A percentile compares a stretch with the other conserved stretches of the same genome.
These are phyloP conservation scores for Elsinoe australis DNA, from an alignment of 2,329 filamentous ascomycete genomes.

Conservation along the genomic window DNA sequence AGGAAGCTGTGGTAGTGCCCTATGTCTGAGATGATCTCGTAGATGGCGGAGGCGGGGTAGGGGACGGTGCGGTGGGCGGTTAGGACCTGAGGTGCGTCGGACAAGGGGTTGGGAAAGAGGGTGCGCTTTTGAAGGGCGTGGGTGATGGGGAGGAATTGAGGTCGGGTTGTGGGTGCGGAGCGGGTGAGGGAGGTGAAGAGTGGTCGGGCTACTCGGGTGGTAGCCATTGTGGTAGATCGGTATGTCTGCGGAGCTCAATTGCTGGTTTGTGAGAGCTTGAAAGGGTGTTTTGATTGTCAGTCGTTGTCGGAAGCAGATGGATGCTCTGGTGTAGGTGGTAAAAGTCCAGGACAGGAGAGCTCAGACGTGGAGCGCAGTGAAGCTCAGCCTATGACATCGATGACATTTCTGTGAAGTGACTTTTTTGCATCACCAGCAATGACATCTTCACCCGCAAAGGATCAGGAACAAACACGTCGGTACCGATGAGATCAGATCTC, in stretches of 20 bases:
- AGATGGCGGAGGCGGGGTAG: conserved; percentile 64
- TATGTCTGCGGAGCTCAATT: not conserved
- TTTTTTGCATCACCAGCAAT: not conserved
- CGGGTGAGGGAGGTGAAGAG: conserved; percentile 23
- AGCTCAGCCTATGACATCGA: conserved; percentile 4
- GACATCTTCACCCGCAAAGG: not conserved
- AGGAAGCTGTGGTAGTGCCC: conserved; percentile 77
- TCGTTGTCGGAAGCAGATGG: not conserved
- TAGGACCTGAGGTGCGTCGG: conserved; percentile 59
- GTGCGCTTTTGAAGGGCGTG: conserved; percentile 28
- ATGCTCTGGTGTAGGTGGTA: no score
- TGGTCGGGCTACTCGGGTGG: conserved; percentile 14
- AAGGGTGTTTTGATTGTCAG: not conserved
- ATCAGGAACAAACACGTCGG: not conserved
- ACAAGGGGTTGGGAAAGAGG: conserved; percentile 42
- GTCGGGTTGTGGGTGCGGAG: conserved; percentile 16
- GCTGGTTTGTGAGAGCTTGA: not conserved
- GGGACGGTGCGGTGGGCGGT: conserved; percentile 68
- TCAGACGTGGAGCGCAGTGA: no score
- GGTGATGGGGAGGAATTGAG: not conserved
- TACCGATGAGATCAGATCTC: not conserved
- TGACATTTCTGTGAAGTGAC: not conserved
- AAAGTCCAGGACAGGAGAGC: no score
- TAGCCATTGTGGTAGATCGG: conserved; percentile 8
- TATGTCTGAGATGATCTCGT: conserved; percentile 80